Evolutionary conservation across 148 eudicot species (phyloP).

Genomic region (Vaccinium vitisidaea): DNA sequence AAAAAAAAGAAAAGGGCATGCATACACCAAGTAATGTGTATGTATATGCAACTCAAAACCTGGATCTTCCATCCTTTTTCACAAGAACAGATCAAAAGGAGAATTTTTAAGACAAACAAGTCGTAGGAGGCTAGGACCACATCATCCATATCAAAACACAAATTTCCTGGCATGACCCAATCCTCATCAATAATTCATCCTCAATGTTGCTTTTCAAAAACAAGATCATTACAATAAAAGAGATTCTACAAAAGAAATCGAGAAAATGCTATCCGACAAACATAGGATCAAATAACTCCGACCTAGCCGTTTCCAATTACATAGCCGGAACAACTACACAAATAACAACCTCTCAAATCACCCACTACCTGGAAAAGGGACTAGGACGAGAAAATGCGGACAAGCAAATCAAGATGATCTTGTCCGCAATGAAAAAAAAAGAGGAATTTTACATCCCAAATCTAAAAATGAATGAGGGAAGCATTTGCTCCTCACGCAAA

Average conservation of each 20-base stretch:
- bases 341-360: not conserved
- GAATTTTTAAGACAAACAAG: not conserved
- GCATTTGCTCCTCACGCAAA: slow-evolving; percentile 24
- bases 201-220: not conserved
- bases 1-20: not conserved
- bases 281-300: slow-evolving; percentile 21
- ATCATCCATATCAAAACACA: not conserved
- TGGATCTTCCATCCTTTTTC: not conserved
- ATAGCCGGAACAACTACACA: not conserved
- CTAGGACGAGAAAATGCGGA: not conserved
- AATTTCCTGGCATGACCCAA: not conserved
- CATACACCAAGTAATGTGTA: not conserved
- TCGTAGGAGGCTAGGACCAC: too few species aligned
- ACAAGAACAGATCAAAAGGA: not conserved
- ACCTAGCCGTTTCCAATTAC: slow-evolving; percentile 23
- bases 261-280: slow-evolving; percentile 16
- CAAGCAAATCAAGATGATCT: slow-evolving; percentile 16
- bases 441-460: slow-evolving; percentile 18
- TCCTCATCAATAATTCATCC: not conserved
- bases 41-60: not conserved
- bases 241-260: not conserved
- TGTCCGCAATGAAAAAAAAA: not conserved
- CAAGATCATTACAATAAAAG: not conserved
- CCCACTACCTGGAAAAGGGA: not conserved
- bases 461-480: slow-evolving; percentile 18